Evolutionary conservation across 176 grass and related monocot genomes (phyloP).

Genomic region (Zea mays): DNA sequence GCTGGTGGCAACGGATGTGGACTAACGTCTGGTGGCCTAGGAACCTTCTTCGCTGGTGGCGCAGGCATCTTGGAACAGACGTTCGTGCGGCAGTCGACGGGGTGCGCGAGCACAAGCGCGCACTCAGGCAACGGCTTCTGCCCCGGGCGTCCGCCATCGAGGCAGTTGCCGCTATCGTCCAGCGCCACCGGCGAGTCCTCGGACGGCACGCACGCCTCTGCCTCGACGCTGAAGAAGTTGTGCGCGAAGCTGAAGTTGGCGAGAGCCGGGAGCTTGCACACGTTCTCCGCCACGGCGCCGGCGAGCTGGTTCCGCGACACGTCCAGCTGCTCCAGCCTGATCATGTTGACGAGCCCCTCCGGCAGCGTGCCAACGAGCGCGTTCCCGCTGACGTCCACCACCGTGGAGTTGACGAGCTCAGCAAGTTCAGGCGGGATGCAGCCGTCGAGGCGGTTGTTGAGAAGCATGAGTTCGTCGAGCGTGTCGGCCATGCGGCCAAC

Average conservation of each 20-base stretch:
- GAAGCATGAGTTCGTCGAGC: conserved; percentile 62
- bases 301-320: conserved; percentile 54
- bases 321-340: conserved; percentile 50
- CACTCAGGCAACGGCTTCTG: conserved; percentile 49
- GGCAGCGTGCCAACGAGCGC: conserved; percentile 50
- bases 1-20: not conserved
- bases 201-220: conserved; percentile 27
- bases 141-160: conserved; percentile 21
- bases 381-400: conserved; percentile 59
- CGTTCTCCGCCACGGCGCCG: conserved; percentile 33
- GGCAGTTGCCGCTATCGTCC: conserved; percentile 58
- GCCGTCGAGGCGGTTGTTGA: conserved; percentile 57
- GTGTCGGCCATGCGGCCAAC: conserved; percentile 59
- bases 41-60: not conserved
- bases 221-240: conserved; percentile 68
- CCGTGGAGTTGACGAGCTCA: conserved; percentile 37
- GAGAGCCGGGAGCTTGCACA: conserved; percentile 49
- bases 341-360: conserved; percentile 37
- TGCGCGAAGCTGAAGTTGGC: conserved; percentile 60
- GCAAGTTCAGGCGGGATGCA: conserved; percentile 61
- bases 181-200: conserved; percentile 22
- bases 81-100: conserved; percentile 49
- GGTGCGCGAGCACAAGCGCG: conserved; percentile 38
- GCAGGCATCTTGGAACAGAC: conserved; percentile 24
- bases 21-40: not conserved